Percentiles rank a stretch among this genome's conserved stretches.
phyloP scores from a whole-genome alignment of 202 grass and related monocot genomes.

The Thinopyrum obtusiflorum region DNA sequence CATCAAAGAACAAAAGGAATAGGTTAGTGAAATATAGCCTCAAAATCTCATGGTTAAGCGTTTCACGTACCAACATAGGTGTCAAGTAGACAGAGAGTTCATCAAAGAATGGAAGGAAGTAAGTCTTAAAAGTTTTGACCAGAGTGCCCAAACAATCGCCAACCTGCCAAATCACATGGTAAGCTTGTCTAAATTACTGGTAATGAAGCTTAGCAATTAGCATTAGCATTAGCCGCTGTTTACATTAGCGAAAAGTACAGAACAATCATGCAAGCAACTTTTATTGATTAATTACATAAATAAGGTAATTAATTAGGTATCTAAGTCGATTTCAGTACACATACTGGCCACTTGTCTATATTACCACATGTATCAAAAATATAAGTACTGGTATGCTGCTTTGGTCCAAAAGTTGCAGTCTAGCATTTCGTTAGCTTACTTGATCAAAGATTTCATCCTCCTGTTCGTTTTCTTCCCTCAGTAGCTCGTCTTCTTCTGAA shows the following conservation, averaged over 20 bases:
- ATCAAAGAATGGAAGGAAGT: slow-evolving; percentile 86
- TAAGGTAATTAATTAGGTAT: slow-evolving; percentile 16
- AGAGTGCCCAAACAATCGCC: slow-evolving; percentile 75
- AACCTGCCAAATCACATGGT: slow-evolving; percentile 50
- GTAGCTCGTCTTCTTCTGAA: slow-evolving; percentile 90
- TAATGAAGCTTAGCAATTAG: slow-evolving; percentile 17
- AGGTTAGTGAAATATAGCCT: not conserved
- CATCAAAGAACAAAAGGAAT: not conserved
- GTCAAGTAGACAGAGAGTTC: slow-evolving; percentile 77
- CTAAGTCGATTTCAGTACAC: not conserved
- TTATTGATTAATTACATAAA: not conserved
- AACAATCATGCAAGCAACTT: slow-evolving; percentile 15
- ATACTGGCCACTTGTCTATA: not conserved
- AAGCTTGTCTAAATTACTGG: slow-evolving; percentile 10
- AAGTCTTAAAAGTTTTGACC: slow-evolving; percentile 64
- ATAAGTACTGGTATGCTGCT: not conserved
- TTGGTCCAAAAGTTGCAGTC: slow-evolving; percentile 7
- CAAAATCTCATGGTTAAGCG: not conserved
- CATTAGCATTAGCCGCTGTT: not conserved
- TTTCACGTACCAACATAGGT: slow-evolving; percentile 77
- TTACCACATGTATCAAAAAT: slow-evolving; percentile 15
- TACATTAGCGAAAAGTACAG: not conserved
- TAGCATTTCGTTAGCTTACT: slow-evolving; percentile 43
- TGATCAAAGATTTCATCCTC: slow-evolving; percentile 98
- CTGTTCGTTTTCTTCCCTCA: slow-evolving; percentile 98